Evolutionary conservation across 305 asterid genomes (phyloP).

Genomic region (Solanum hybrid): DNA sequence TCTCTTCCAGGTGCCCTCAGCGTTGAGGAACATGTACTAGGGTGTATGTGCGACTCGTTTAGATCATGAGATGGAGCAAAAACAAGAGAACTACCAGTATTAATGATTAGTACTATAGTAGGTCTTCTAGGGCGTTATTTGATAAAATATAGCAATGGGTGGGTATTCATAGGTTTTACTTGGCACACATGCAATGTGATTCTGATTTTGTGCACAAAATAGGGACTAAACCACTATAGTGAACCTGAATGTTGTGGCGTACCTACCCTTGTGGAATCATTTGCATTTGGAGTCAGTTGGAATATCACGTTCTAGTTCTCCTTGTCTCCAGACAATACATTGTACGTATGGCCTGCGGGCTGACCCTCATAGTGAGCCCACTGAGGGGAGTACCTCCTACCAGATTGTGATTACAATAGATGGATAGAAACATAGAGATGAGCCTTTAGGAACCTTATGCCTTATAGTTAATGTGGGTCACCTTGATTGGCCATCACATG

Average conservation of each 20-base stretch:
- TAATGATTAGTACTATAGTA: not conserved
- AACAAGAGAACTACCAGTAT: not conserved
- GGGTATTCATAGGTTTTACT: not conserved
- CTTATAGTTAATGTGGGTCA: not conserved
- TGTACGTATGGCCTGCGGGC: not conserved
- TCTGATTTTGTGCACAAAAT: too few species aligned
- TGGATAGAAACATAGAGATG: not conserved
- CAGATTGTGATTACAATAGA: not conserved
- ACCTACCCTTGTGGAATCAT: not conserved
- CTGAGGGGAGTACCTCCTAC: not conserved
- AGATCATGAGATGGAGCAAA: not conserved
- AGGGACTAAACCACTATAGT: not conserved
- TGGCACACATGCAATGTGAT: not conserved
- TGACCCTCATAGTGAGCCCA: not conserved
- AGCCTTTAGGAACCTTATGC: not conserved
- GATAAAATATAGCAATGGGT: too few species aligned
- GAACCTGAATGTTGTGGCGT: not conserved
- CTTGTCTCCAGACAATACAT: not conserved
- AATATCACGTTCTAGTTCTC: not conserved
- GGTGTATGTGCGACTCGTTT: not conserved
- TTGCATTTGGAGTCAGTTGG: not conserved
- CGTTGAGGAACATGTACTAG: not conserved
- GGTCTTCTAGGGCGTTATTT: not conserved
- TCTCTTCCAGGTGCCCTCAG: not conserved
- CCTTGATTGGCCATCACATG: not conserved